phyloP scores from a whole-genome alignment of 768 basidiomycete species.

The Tephrocybe sp. region DNA sequence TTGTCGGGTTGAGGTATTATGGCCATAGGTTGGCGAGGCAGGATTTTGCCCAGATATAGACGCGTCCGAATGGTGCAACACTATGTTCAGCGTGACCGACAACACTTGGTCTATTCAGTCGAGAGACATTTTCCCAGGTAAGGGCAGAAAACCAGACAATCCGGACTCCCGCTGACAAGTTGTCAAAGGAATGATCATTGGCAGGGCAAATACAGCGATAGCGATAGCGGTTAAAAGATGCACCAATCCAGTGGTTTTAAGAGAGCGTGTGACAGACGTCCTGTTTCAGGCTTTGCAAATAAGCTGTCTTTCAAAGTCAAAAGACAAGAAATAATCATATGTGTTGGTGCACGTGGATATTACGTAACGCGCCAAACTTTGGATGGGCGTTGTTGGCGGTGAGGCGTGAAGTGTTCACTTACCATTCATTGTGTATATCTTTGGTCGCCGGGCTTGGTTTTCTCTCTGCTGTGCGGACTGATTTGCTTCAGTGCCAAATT shows the following conservation, averaged over 20 bases:
- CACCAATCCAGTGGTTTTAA: too few relatives aligned
- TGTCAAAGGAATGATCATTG: neutral
- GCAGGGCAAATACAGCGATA: neutral
- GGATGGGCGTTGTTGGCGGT: neutral
- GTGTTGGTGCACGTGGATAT: neutral
- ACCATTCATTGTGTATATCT: conserved; percentile 7
- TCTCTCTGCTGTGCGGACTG: conserved; percentile 22
- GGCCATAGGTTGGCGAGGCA: conserved; percentile 25
- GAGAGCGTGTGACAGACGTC: too few relatives aligned
- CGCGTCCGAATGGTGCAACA: neutral
- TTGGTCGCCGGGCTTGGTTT: conserved; percentile 4
- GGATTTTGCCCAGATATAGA: neutral
- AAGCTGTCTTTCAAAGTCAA: too few relatives aligned
- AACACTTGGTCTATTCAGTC: neutral
- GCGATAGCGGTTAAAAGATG: neutral
- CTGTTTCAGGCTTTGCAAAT: too few relatives aligned
- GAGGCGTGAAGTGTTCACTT: neutral
- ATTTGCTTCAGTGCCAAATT: conserved; percentile 30
- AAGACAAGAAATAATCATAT: too few relatives aligned
- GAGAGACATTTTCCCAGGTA: neutral
- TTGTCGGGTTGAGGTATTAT: conserved; percentile 31
- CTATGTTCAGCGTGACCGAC: neutral
- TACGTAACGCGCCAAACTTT: neutral
- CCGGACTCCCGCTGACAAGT: neutral
- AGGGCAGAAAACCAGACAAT: neutral